phyloP scores from a whole-genome alignment of 2,329 filamentous ascomycete genomes.

The Colletotrichum liaoningense region DNA sequence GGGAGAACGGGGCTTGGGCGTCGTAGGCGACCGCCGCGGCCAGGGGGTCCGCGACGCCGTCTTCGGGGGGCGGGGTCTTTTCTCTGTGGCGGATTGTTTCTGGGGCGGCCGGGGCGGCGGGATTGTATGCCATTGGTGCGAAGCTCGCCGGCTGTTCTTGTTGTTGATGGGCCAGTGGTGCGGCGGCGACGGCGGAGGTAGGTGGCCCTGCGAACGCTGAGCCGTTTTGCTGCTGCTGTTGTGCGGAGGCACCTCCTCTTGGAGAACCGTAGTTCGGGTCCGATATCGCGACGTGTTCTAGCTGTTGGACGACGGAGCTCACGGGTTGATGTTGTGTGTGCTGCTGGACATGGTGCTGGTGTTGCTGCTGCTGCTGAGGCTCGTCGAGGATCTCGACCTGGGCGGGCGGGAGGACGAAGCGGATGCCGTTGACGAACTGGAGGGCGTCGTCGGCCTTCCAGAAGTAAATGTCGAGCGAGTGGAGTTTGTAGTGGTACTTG shows the following conservation, averaged over 20 bases:
- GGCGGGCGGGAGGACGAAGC: constrained; percentile 70
- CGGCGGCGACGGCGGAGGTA: constrained; percentile 43
- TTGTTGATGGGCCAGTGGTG: background rate
- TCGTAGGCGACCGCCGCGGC: constrained; percentile 69
- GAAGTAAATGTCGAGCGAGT: constrained; percentile 82
- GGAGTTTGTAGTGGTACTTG: constrained; percentile 83
- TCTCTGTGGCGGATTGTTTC: constrained; percentile 79
- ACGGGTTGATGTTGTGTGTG: constrained; percentile 51
- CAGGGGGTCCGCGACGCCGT: constrained; percentile 70
- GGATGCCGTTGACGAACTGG: constrained; percentile 75
- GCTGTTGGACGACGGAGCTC: constrained; percentile 78
- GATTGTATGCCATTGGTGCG: constrained; percentile 80
- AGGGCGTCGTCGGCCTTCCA: constrained; percentile 80
- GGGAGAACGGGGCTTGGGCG: constrained; percentile 63
- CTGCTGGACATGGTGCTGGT: constrained; percentile 40
- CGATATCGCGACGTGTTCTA: constrained; percentile 78
- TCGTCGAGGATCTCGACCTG: constrained; percentile 75
- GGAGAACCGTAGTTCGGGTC: constrained; percentile 60
- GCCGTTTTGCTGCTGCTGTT: constrained; percentile 24
- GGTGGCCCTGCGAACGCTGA: constrained; percentile 55
- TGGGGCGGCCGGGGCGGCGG: constrained; percentile 80
- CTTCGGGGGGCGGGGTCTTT: constrained; percentile 82
- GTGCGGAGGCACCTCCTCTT: constrained; percentile 22
- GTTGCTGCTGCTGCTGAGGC: constrained; percentile 59
- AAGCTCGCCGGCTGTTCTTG: constrained; percentile 57